Conservation (phyloP, 106 monocot genomes). For the Triglochin maritima region DNA sequence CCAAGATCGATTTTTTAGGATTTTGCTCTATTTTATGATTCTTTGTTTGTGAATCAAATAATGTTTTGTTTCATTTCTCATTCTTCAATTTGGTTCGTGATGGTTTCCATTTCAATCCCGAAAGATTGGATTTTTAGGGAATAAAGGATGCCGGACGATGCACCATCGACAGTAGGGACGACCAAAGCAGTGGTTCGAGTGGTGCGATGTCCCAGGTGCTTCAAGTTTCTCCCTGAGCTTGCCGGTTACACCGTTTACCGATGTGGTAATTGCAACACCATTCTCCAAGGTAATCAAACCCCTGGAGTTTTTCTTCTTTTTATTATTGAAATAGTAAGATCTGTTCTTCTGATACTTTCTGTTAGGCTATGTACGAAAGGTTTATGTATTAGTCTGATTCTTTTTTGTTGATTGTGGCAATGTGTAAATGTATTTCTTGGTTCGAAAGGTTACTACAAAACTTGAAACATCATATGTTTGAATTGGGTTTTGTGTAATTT, state of each 20-base stretch:
- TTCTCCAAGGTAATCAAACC: constrained; percentile 58
- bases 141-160: too few species aligned
- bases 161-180: not conserved
- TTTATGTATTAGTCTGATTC: not conserved
- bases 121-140: too few species aligned
- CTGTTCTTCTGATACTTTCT: not conserved
- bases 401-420: not conserved
- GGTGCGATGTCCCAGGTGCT: constrained; percentile 78
- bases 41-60: too few species aligned
- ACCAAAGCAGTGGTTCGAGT: constrained; percentile 39
- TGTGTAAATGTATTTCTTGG: not conserved
- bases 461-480: not conserved
- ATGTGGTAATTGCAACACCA: constrained; percentile 68
- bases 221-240: constrained; percentile 72
- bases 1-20: too few species aligned
- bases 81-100: too few species aligned
- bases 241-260: constrained; percentile 56
- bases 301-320: not conserved
- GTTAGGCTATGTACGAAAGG: too few species aligned
- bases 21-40: too few species aligned
- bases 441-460: not conserved
- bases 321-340: not conserved
- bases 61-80: too few species aligned
- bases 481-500: not conserved
- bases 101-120: too few species aligned